A percentile compares a stretch with the other conserved stretches of the same genome.
Conservation (phyloP, 495 filamentous ascomycete species). For the Durotheca rogersii region DNA sequence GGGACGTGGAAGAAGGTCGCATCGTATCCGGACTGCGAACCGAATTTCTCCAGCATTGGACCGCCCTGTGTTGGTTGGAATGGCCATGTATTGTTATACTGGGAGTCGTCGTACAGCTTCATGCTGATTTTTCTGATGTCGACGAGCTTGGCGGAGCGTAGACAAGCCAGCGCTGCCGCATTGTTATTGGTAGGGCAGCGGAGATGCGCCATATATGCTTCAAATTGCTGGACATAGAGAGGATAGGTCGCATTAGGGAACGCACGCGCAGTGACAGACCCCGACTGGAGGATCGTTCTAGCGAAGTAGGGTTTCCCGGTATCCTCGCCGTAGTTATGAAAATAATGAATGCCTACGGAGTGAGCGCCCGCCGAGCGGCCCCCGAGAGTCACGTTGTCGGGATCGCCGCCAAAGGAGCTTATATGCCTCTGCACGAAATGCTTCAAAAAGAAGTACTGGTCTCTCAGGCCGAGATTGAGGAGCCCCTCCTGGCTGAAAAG, state of each 20-base stretch:
- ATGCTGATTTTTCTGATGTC: conserved; percentile 56
- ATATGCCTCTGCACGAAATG: conserved; percentile 65
- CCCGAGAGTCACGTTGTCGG: conserved; percentile 59
- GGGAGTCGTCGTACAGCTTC: conserved; percentile 52
- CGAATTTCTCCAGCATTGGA: conserved; percentile 45
- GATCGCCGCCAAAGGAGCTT: conserved; percentile 61
- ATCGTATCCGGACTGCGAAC: conserved; percentile 52
- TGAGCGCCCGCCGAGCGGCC: conserved; percentile 67
- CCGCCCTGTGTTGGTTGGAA: conserved; percentile 67
- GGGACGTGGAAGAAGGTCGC: conserved; percentile 57
- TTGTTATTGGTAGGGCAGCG: conserved; percentile 44
- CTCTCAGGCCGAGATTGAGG: conserved; percentile 66
- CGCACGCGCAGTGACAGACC: conserved; percentile 59
- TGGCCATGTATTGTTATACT: conserved; percentile 59
- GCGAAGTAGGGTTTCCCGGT: conserved; percentile 47
- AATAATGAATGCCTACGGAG: conserved; percentile 46
- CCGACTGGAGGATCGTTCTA: conserved; percentile 62
- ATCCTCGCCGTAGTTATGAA: conserved; percentile 38
- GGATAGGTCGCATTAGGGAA: conserved; percentile 54
- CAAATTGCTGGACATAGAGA: conserved; percentile 58
- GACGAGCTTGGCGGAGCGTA: conserved; percentile 47
- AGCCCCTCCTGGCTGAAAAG: conserved; percentile 55
- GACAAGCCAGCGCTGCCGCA: conserved; percentile 49
- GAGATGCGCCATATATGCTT: conserved; percentile 53
- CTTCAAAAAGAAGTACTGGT: conserved; percentile 59